phyloP scores from a whole-genome alignment of 2,329 filamentous ascomycete genomes.

The Leptographium radiaticola region DNA sequence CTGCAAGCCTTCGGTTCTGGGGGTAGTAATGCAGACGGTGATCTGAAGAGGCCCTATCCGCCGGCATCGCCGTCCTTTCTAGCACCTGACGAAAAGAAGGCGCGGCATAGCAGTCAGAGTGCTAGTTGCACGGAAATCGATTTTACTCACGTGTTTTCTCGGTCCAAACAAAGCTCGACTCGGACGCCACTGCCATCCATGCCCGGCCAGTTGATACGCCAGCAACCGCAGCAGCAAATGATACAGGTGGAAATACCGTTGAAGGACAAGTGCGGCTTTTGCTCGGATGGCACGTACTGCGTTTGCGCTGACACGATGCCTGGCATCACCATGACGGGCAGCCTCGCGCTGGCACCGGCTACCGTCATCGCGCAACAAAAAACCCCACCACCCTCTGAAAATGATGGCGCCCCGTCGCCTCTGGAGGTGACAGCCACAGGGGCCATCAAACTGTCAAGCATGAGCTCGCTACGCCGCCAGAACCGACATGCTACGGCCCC shows the following conservation, averaged over 20 bases:
- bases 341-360: conserved; percentile 17
- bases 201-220: conserved; percentile 1
- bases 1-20: conserved; percentile 19
- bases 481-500: conserved; percentile 10
- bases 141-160: conserved; percentile 54
- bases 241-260: conserved; percentile 25
- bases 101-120: conserved; percentile 25
- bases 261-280: conserved; percentile 69
- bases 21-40: conserved; percentile 12
- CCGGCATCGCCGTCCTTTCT: conserved; percentile 28
- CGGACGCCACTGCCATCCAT: conserved; percentile 10
- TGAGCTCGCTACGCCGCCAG: conserved; percentile 20
- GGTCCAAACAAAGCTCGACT: conserved; percentile 21
- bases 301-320: conserved; percentile 54
- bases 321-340: conserved; percentile 20
- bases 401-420: conserved; percentile 41
- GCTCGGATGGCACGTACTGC: conserved; percentile 68
- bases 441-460: conserved; percentile 44
- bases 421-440: conserved; percentile 48
- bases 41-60: conserved; percentile 33
- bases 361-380: conserved; percentile 31
- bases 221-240: conserved; percentile 1
- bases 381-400: conserved; percentile 48
- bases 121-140: conserved; percentile 49
- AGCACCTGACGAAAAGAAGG: conserved; percentile 40